Conservation (phyloP, 495 filamentous ascomycete species). For the Lepraria neglecta region DNA sequence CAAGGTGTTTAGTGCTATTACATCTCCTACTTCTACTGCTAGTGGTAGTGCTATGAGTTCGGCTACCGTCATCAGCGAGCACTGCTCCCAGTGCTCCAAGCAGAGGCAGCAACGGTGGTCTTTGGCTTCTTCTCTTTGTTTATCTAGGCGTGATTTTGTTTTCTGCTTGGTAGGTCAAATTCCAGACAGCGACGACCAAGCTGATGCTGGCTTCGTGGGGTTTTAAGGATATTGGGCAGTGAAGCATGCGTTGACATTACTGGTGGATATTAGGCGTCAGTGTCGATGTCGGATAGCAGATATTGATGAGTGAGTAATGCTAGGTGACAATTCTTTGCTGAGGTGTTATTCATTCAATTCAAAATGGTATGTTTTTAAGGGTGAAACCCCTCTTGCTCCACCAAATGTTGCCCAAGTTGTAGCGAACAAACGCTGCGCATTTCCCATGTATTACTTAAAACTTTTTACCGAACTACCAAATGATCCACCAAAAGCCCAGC, state of each 20-base stretch:
- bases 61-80: neutral
- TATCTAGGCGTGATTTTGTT: neutral
- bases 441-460: neutral
- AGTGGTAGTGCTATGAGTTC: neutral
- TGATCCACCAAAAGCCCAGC: too few species aligned
- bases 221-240: neutral
- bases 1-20: neutral
- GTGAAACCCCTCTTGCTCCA: neutral
- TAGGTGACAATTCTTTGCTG: too few species aligned
- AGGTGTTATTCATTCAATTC: too few species aligned
- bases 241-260: neutral
- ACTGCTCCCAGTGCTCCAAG: neutral
- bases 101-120: neutral
- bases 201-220: neutral
- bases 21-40: neutral
- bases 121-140: neutral
- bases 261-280: neutral
- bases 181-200: neutral
- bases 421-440: neutral
- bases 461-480: too few species aligned
- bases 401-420: neutral
- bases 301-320: neutral
- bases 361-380: too few species aligned
- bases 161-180: neutral
- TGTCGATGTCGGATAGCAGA: neutral